phyloP scores from a whole-genome alignment of 495 filamentous ascomycete genomes.

The Xylaria venustula region DNA sequence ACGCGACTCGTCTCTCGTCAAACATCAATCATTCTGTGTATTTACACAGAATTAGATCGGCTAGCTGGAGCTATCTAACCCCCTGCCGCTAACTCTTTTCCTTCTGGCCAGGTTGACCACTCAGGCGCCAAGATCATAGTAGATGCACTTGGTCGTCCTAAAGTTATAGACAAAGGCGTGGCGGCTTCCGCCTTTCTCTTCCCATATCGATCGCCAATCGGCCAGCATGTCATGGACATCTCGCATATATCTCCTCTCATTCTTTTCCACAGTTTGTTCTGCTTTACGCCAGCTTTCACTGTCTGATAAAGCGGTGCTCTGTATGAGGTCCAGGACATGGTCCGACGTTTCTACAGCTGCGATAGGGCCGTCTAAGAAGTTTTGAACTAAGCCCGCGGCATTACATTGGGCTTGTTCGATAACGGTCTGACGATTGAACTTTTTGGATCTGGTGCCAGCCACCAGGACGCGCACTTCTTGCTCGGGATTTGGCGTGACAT shows the following conservation, averaged over 20 bases:
- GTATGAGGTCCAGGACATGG: slow-evolving; percentile 77
- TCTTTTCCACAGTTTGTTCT: slow-evolving; percentile 72
- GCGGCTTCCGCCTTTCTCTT: slow-evolving; percentile 51
- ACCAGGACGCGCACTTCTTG: slow-evolving; percentile 82
- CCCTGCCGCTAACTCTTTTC: neutral
- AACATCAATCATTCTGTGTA: slow-evolving; percentile 6
- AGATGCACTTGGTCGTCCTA: slow-evolving; percentile 69
- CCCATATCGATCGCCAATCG: slow-evolving; percentile 56
- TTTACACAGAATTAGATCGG: neutral
- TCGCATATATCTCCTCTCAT: slow-evolving; percentile 80
- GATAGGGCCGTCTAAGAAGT: slow-evolving; percentile 72
- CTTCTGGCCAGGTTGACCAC: neutral
- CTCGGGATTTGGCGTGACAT: slow-evolving; percentile 42
- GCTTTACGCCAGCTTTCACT: slow-evolving; percentile 82
- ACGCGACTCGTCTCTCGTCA: slow-evolving; percentile 7
- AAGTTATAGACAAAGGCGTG: slow-evolving; percentile 83
- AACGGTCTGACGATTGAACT: slow-evolving; percentile 80
- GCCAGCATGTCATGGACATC: slow-evolving; percentile 79
- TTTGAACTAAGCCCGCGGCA: slow-evolving; percentile 61
- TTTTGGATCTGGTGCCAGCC: slow-evolving; percentile 80
- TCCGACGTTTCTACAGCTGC: slow-evolving; percentile 87
- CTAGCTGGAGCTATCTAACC: too few relatives aligned
- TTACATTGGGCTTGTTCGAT: slow-evolving; percentile 74
- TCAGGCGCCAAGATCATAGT: slow-evolving; percentile 66
- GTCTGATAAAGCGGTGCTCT: slow-evolving; percentile 72